phyloP scores from a whole-genome alignment of 73 alveolate genomes.

The Paramecium tetraurelia region DNA sequence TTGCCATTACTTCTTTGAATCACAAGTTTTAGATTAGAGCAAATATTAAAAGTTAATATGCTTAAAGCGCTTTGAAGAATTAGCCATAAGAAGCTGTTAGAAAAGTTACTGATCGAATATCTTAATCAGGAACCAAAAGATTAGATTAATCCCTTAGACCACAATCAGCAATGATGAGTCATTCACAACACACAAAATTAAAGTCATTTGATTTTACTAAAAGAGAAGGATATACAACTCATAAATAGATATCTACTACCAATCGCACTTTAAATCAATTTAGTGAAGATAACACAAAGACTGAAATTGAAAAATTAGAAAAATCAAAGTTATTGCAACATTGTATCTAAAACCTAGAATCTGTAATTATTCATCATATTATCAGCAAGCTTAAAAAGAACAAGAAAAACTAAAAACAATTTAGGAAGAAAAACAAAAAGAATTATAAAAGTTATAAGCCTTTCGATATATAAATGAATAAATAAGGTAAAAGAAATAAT shows the following conservation, averaged over 20 bases:
- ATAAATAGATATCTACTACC: not conserved
- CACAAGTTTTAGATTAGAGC: not conserved
- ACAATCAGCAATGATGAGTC: not conserved
- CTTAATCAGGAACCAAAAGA: not conserved
- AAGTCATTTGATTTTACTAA: not conserved
- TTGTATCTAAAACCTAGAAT: not conserved
- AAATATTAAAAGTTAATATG: not conserved
- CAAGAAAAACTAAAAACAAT: not conserved
- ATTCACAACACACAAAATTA: not conserved
- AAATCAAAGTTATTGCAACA: not conserved
- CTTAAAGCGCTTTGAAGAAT: not conserved
- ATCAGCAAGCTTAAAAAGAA: not conserved
- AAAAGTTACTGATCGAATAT: not conserved
- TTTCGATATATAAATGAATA: not conserved
- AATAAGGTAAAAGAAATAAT: not conserved
- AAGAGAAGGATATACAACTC: not conserved
- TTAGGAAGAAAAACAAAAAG: not conserved
- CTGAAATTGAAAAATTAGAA: not conserved
- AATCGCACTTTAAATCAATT: not conserved
- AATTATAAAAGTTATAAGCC: conserved; percentile 14
- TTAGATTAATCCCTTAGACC: not conserved
- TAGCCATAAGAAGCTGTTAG: not conserved
- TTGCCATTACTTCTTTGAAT: not conserved
- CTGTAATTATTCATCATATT: not conserved
- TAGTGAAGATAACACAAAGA: not conserved